These are phyloP conservation scores for Bombardia bombarda DNA, from an alignment of 495 filamentous ascomycete species.

Conservation along the genomic window DNA sequence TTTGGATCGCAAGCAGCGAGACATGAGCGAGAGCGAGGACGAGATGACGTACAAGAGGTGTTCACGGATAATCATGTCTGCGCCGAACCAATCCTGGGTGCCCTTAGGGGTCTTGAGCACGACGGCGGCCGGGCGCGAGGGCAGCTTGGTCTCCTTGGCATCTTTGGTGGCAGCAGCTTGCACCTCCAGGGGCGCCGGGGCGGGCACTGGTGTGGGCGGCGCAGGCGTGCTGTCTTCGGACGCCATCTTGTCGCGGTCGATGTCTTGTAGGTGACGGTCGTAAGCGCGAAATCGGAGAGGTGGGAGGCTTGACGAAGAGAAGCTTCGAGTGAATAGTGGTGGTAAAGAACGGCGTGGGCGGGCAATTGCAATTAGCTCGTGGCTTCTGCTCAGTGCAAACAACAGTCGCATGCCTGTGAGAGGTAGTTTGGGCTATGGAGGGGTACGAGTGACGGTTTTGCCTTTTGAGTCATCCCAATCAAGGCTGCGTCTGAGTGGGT, in stretches of 20 bases:
- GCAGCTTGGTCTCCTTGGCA: not conserved
- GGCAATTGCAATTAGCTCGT: conserved; percentile 1
- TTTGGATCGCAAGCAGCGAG: too few species aligned
- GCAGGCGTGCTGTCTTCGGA: too few species aligned
- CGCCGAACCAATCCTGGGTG: conserved; percentile 18
- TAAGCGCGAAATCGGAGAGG: not conserved
- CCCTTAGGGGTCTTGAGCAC: conserved; percentile 26
- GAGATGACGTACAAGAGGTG: conserved; percentile 12
- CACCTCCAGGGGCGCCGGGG: too few species aligned
- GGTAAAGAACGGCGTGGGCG: not conserved
- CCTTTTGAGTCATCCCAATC: not conserved
- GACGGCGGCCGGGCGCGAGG: not conserved
- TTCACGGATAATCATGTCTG: conserved; percentile 12
- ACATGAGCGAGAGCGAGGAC: too few species aligned
- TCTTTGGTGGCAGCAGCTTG: too few species aligned
- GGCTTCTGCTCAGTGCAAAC: not conserved
- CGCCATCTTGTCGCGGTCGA: not conserved
- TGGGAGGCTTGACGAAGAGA: not conserved
- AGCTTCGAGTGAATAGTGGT: not conserved
- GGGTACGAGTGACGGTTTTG: not conserved
- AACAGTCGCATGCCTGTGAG: not conserved
- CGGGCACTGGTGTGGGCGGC: too few species aligned
- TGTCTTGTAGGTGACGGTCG: not conserved
- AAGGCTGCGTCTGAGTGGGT: not conserved
- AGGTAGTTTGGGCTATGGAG: not conserved